Evolutionary conservation across 1,284 basidiomycete genomes (phyloP), one percentile per base, ranked within the genome.

Genomic region (Testicularia cyperi): DNA sequence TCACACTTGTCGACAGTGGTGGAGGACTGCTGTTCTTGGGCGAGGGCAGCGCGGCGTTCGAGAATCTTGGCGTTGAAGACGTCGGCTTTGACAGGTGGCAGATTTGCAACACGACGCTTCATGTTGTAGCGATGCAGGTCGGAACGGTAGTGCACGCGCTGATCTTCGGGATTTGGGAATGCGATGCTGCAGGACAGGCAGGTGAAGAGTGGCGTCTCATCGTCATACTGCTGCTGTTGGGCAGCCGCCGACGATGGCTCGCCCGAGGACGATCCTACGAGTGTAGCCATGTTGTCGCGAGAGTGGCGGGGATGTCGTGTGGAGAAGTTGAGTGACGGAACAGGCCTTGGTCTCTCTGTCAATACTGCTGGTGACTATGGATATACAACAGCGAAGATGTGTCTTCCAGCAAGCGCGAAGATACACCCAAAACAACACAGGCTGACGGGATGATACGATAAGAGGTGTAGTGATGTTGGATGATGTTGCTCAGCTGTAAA

Each of bases 61-160:
- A 87, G 75, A n/a, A 96, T 87, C 75, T 97, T 98, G 70, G 90
- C 84, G 70, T 92, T 88, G 80, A 97, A 99, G 1, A 87, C 74
- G 6, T 82, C 78, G 0, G 83, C 83, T 49, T 85, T 86, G 70
- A 99, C 85, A 3, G 95, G 92, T 5, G 90, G 87, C 2, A 99
- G 82, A 13, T 84, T 85, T 6, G 95, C 92, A 15, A 97, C 90
- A 27, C 92, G 85, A 60, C 95, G 87, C 40, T 96, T 96, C 86
- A 96, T 92, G 78, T 99, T 99, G 80, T 98, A 99, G 40, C 92
- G 83, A 79, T 98, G 95, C 77, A 90, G 86, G 78, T 99, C 95
- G 26, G 90, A 90, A 64, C 85, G 85, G 78, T 95, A 97, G 77
- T 99, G 95, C 0, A 81, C 80, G 55, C 95, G 83, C 79, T 98